Conservation (phyloP, 495 filamentous ascomycete species). For the Aspergillus steynii region DNA sequence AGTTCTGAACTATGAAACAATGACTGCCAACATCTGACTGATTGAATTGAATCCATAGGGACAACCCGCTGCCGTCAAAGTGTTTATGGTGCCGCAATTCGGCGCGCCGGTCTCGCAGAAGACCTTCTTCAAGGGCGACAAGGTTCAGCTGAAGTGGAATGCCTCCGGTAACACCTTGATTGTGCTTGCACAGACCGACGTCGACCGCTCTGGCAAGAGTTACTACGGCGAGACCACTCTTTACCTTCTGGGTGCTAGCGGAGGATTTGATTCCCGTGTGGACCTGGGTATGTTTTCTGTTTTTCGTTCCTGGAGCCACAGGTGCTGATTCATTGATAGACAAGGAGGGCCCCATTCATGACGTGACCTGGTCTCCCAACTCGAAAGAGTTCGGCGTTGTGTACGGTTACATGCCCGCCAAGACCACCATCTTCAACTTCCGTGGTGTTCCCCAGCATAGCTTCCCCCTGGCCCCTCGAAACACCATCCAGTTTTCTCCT, state of each 20-base stretch:
- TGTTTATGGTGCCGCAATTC: conserved; percentile 90
- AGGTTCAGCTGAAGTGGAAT: conserved; percentile 98
- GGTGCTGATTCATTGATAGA: conserved; percentile 49
- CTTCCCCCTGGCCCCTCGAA: conserved; percentile 83
- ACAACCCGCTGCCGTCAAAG: conserved; percentile 87
- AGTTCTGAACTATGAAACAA: not conserved
- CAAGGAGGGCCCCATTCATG: conserved; percentile 97
- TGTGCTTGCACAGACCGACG: conserved; percentile 96
- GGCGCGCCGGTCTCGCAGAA: conserved; percentile 82
- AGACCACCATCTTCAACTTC: conserved; percentile 93
- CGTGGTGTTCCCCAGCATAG: conserved; percentile 76
- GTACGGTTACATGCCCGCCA: conserved; percentile 97
- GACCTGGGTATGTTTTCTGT: conserved; percentile 60
- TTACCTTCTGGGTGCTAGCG: conserved; percentile 90
- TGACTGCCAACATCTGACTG: conserved; percentile 4
- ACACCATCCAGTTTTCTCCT: conserved; percentile 94
- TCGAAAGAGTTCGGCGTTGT: conserved; percentile 95
- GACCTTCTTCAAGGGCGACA: conserved; percentile 98
- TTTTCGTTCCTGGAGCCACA: not conserved
- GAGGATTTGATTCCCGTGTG: conserved; percentile 88
- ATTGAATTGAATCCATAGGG: conserved; percentile 53
- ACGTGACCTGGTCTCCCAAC: conserved; percentile 96
- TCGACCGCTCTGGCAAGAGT: conserved; percentile 96
- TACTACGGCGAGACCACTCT: conserved; percentile 99
- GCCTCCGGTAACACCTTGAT: conserved; percentile 83